Percentiles rank a stretch among this genome's conserved stretches.
phyloP scores from a whole-genome alignment of 495 filamentous ascomycete genomes.

The Penicillium lagena region DNA sequence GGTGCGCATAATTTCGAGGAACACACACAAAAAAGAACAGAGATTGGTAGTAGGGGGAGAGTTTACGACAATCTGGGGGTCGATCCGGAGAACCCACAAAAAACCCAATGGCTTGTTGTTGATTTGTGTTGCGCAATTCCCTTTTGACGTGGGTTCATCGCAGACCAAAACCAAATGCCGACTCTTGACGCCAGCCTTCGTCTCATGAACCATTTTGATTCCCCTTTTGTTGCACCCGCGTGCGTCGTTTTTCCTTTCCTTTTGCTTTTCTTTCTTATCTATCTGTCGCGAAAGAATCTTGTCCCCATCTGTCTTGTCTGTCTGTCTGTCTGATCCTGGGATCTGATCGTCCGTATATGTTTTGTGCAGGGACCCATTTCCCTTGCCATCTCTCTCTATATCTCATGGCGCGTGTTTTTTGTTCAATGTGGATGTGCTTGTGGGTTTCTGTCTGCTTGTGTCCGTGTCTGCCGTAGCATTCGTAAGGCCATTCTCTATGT shows the following conservation, averaged over 20 bases:
- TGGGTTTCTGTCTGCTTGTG: too few relatives aligned
- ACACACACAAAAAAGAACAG: background rate
- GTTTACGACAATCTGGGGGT: conserved; percentile 5
- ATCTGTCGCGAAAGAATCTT: conserved; percentile 13
- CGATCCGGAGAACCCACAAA: background rate
- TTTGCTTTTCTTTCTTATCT: conserved; percentile 9
- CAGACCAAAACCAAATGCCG: conserved; percentile 12
- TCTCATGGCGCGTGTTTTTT: background rate
- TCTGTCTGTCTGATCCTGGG: conserved; percentile 12
- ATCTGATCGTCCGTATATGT: background rate
- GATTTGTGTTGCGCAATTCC: conserved; percentile 15
- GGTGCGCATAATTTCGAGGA: too few relatives aligned
- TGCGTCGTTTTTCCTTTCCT: conserved; percentile 15
- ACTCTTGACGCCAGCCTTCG: conserved; percentile 33
- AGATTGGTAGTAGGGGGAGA: conserved; percentile 6
- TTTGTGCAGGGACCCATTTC: too few relatives aligned
- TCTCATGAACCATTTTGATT: conserved; percentile 42
- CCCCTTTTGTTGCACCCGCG: conserved; percentile 35
- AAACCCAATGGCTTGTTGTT: conserved; percentile 8
- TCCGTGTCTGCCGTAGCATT: too few relatives aligned
- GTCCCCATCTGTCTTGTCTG: too few relatives aligned
- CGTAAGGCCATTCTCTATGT: background rate
- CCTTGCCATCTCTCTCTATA: too few relatives aligned
- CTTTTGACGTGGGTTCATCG: conserved; percentile 14
- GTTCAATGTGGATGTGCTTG: background rate